These are phyloP conservation scores for Melastoma candidum DNA, from an alignment of 441 rosid species.

Conservation along the genomic window DNA sequence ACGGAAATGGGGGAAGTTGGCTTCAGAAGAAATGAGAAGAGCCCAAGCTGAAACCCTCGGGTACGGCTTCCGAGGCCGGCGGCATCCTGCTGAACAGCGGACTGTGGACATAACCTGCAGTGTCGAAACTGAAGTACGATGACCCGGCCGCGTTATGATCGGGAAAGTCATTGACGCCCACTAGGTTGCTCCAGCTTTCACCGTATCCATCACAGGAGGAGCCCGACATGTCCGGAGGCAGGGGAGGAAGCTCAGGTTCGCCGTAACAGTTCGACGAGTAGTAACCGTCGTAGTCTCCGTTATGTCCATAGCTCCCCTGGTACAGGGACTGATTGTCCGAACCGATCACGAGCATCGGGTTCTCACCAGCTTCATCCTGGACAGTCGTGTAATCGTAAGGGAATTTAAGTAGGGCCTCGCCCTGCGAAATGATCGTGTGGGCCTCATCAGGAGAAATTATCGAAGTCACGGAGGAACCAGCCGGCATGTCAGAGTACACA, in stretches of 20 bases:
- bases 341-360: conserved; percentile 8
- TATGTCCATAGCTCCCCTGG: conserved; percentile 14
- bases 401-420: conserved; percentile 28
- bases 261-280: conserved; percentile 2
- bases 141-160: conserved; percentile 4
- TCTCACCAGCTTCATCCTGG: conserved; percentile 16
- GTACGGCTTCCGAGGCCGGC: conserved; percentile 47
- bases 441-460: conserved; percentile 62
- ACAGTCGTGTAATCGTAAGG: conserved; percentile 12
- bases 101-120: conserved; percentile 52
- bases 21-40: conserved; percentile 31
- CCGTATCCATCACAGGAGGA: conserved; percentile 9
- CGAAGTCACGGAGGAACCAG: conserved; percentile 66
- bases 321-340: conserved; percentile 15
- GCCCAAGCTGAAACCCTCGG: conserved; percentile 50
- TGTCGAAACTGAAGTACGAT: conserved; percentile 30
- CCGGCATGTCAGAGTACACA: conserved; percentile 67
- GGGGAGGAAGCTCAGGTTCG: conserved; percentile 43
- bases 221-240: conserved; percentile 23
- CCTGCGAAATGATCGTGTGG: conserved; percentile 49
- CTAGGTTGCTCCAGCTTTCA: conserved; percentile 7
- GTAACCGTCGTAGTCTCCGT: not conserved
- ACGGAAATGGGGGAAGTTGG: not conserved
- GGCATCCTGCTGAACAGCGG: conserved; percentile 87
- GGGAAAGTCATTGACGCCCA: conserved; percentile 17